These are phyloP conservation scores for Pezicula carpinea DNA, from an alignment of 2,329 filamentous ascomycete genomes.

Conservation along the genomic window DNA sequence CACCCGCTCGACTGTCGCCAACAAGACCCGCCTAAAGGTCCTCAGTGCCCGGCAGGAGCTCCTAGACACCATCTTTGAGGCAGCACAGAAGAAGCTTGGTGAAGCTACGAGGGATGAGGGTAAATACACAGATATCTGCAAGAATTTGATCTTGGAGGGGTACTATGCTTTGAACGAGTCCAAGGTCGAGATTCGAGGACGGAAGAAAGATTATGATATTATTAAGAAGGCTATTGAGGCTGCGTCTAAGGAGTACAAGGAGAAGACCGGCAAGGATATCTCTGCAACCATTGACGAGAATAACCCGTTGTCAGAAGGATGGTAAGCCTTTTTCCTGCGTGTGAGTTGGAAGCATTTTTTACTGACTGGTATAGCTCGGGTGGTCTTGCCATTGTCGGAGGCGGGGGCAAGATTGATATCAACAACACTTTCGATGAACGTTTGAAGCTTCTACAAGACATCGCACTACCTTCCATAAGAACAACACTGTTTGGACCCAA, in stretches of 20 bases:
- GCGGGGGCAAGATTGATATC: constrained; percentile 91
- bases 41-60: constrained; percentile 84
- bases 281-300: constrained; percentile 71
- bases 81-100: constrained; percentile 67
- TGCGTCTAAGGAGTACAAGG: constrained; percentile 80
- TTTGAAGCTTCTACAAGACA: constrained; percentile 76
- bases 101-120: constrained; percentile 61
- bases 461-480: constrained; percentile 79
- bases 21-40: constrained; percentile 90
- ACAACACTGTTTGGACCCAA: constrained; percentile 90
- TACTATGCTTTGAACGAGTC: constrained; percentile 83
- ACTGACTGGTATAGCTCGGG: constrained; percentile 59
- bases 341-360: not conserved
- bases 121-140: constrained; percentile 73
- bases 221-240: constrained; percentile 74
- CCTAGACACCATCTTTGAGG: constrained; percentile 84
- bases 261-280: constrained; percentile 65
- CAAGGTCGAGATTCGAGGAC: constrained; percentile 67
- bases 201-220: constrained; percentile 72
- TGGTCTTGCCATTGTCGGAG: constrained; percentile 75
- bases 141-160: constrained; percentile 82
- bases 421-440: constrained; percentile 97
- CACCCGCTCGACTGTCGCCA: constrained; percentile 90
- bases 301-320: constrained; percentile 73
- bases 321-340: constrained; percentile 54